Evolutionary conservation across 352 stramenopile species (phyloP).

Genomic region (Pythium utonaiense): DNA sequence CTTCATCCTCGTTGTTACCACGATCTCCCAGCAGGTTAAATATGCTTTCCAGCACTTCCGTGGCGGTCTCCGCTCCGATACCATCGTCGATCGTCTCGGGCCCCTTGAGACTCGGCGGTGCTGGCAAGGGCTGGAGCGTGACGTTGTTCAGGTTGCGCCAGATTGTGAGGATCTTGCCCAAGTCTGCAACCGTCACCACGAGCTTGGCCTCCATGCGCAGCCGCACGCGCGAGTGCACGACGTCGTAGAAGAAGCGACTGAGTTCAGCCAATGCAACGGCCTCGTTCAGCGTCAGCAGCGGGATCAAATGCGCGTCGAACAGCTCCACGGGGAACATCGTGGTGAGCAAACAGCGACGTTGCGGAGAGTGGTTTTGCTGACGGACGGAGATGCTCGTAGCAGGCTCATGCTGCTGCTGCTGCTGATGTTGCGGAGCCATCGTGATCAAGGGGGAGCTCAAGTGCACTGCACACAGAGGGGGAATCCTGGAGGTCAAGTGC

Average conservation of each 20-base stretch:
- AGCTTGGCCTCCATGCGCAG: conserved; percentile 42
- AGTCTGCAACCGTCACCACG: conserved; percentile 29
- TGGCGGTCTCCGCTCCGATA: background rate
- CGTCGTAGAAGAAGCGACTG: conserved; percentile 41
- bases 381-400: background rate
- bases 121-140: conserved; percentile 46
- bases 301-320: conserved; percentile 48
- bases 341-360: conserved; percentile 1
- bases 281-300: conserved; percentile 52
- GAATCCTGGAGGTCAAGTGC: no score
- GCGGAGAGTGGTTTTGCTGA: no score
- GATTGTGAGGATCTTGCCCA: conserved; percentile 31
- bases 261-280: conserved; percentile 52
- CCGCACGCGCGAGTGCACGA: conserved; percentile 46
- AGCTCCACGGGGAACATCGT: conserved; percentile 34
- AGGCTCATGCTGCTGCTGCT: background rate
- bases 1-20: conserved; percentile 1
- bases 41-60: conserved; percentile 22
- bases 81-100: background rate
- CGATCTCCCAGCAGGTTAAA: background rate
- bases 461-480: no score
- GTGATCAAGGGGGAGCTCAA: no score
- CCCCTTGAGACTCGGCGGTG: conserved; percentile 1
- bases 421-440: background rate
- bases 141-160: conserved; percentile 62